Evolutionary conservation across 2,329 filamentous ascomycete species (phyloP).

Genomic region (Exophiala calicioides): DNA sequence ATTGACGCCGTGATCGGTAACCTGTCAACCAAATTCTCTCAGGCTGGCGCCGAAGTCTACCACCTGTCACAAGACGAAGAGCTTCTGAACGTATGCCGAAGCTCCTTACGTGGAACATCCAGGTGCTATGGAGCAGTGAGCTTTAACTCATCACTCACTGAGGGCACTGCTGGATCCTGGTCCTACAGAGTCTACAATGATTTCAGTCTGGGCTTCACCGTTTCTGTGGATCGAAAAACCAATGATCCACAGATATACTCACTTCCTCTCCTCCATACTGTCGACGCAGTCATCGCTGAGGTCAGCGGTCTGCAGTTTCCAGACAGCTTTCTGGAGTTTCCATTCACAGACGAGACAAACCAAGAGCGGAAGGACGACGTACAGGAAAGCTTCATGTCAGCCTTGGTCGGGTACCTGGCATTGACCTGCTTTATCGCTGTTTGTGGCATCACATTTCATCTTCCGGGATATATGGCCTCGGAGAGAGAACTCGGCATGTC

Average conservation of each 20-base stretch:
- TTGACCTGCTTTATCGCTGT: constrained; percentile 77
- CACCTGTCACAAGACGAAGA: constrained; percentile 56
- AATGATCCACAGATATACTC: constrained; percentile 79
- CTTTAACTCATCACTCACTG: constrained; percentile 71
- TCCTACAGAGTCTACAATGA: constrained; percentile 83
- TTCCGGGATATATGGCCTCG: constrained; percentile 79
- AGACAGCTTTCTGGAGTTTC: constrained; percentile 59
- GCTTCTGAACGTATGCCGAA: constrained; percentile 63
- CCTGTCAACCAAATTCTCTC: constrained; percentile 57
- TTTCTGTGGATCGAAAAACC: constrained; percentile 61
- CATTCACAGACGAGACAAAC: constrained; percentile 71
- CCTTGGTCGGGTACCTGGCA: constrained; percentile 72
- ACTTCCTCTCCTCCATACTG: constrained; percentile 75
- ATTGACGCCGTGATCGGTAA: constrained; percentile 70
- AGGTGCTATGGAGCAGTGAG: constrained; percentile 71
- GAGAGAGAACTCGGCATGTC: constrained; percentile 86
- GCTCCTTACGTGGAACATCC: constrained; percentile 65
- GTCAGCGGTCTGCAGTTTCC: constrained; percentile 42
- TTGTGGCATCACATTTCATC: constrained; percentile 77
- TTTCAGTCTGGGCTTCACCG: constrained; percentile 63
- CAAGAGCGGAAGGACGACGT: constrained; percentile 67
- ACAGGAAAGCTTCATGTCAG: constrained; percentile 67
- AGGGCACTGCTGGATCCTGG: constrained; percentile 68
- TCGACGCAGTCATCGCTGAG: constrained; percentile 68
- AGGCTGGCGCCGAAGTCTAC: constrained; percentile 57